phyloP scores from a whole-genome alignment of 2,329 filamentous ascomycete genomes.

The Diaporthe citri region DNA sequence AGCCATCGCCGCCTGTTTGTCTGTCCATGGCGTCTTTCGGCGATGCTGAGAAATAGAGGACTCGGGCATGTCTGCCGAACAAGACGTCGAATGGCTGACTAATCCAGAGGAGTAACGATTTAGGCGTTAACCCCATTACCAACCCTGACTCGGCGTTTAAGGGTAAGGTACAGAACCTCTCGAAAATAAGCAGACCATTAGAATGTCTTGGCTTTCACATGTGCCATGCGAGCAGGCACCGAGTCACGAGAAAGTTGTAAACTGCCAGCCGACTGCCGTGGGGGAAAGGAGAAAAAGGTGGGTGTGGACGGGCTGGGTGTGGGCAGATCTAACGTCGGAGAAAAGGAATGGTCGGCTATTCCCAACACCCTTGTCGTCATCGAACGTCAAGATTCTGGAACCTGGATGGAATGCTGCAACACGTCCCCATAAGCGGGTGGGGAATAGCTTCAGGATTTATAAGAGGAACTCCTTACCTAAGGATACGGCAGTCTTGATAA shows the following conservation, averaged over 20 bases:
- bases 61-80: background rate
- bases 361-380: conserved; percentile 26
- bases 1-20: background rate
- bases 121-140: conserved; percentile 7
- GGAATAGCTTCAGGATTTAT: conserved; percentile 30
- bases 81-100: background rate
- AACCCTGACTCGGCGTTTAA: conserved; percentile 4
- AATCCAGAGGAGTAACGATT: background rate
- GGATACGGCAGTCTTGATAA: background rate
- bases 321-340: conserved; percentile 14
- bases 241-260: background rate
- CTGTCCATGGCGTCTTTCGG: background rate
- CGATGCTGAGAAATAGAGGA: background rate
- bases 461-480: conserved; percentile 5
- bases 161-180: background rate
- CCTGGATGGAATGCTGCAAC: background rate
- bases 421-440: conserved; percentile 13
- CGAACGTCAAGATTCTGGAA: conserved; percentile 24
- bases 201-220: conserved; percentile 9
- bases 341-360: conserved; percentile 18
- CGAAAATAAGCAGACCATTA: background rate
- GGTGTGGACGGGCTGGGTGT: background rate
- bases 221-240: background rate
- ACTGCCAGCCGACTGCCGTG: background rate
- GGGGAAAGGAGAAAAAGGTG: background rate